Conservation (phyloP, 2,329 filamentous ascomycete genomes). For the Elsinoe fawcettii region DNA sequence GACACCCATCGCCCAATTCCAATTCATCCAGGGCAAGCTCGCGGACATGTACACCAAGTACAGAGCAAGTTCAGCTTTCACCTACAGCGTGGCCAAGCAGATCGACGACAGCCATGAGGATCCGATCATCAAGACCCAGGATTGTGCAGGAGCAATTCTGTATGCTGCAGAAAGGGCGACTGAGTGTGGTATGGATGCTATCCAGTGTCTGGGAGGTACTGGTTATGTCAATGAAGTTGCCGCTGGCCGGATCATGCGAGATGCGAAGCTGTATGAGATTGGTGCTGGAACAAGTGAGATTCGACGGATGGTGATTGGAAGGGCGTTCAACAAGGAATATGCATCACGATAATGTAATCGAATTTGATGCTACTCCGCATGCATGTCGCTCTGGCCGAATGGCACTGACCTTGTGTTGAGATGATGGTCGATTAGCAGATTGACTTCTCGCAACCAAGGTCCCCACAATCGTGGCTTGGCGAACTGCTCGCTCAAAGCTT, state of each 20-base stretch:
- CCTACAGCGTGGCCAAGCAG: slow-evolving; percentile 68
- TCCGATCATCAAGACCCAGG: slow-evolving; percentile 64
- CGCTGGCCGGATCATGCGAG: slow-evolving; percentile 72
- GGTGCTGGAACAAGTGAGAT: slow-evolving; percentile 94
- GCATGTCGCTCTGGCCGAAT: not conserved
- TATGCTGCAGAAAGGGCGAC: slow-evolving; percentile 89
- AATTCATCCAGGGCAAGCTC: slow-evolving; percentile 84
- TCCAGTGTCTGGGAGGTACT: slow-evolving; percentile 90
- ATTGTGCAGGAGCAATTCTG: slow-evolving; percentile 89
- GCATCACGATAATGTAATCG: slow-evolving; percentile 8
- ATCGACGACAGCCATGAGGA: slow-evolving; percentile 57
- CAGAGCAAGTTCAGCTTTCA: slow-evolving; percentile 76
- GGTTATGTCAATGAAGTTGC: slow-evolving; percentile 76
- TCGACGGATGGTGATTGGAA: slow-evolving; percentile 85
- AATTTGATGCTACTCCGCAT: not conserved
- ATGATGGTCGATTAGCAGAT: not conserved
- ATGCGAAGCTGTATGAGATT: slow-evolving; percentile 85
- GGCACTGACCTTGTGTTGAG: not conserved
- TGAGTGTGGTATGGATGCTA: slow-evolving; percentile 76
- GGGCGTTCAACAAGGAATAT: slow-evolving; percentile 81
- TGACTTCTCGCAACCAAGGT: not conserved
- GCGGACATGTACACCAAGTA: slow-evolving; percentile 98
- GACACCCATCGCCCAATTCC: slow-evolving; percentile 78
- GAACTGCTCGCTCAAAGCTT: not conserved
- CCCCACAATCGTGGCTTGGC: slow-evolving; percentile 9